Evolutionary conservation across 108 stramenopile genomes (phyloP).

Genomic region (Cyclostephanos invisitatus): DNA sequence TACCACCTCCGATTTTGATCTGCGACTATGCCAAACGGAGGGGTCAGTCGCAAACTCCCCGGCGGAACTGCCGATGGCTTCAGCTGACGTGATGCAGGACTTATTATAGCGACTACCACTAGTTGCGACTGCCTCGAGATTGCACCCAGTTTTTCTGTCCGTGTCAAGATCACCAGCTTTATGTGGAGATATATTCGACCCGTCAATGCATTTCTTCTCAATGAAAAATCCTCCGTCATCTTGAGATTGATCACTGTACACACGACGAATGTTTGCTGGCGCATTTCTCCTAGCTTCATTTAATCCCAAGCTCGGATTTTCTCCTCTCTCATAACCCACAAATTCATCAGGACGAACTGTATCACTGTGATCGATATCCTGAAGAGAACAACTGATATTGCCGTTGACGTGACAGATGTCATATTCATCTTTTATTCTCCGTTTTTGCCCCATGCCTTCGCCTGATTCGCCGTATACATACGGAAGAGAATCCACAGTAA

Average conservation of each 20-base stretch:
- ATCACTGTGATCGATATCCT: not conserved
- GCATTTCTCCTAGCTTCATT: not conserved
- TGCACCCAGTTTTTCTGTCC: not conserved
- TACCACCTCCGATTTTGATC: conserved; percentile 14
- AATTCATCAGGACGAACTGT: not conserved
- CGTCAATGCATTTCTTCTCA: conserved; percentile 21
- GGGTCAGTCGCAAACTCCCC: not conserved
- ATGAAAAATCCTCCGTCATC: conserved; percentile 1
- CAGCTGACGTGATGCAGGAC: conserved; percentile 9
- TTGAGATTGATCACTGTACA: conserved; percentile 1
- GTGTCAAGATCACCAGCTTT: not conserved
- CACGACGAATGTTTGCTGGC: not conserved
- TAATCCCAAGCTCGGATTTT: not conserved
- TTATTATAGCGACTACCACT: not conserved
- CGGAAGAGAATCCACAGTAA: conserved; percentile 17
- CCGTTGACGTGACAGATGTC: not conserved
- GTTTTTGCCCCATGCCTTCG: not conserved
- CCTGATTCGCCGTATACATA: conserved; percentile 9
- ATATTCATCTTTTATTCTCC: not conserved
- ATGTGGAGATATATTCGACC: conserved; percentile 8
- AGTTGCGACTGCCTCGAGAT: not conserved
- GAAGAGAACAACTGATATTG: not conserved
- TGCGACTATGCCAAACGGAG: conserved; percentile 19
- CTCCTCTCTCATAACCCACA: not conserved
- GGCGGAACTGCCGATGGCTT: conserved; percentile 30